A percentile compares a stretch with the other conserved stretches of the same genome.
These are phyloP conservation scores for Apodospora peruviana DNA, from an alignment of 495 filamentous ascomycete genomes.

Conservation along the genomic window DNA sequence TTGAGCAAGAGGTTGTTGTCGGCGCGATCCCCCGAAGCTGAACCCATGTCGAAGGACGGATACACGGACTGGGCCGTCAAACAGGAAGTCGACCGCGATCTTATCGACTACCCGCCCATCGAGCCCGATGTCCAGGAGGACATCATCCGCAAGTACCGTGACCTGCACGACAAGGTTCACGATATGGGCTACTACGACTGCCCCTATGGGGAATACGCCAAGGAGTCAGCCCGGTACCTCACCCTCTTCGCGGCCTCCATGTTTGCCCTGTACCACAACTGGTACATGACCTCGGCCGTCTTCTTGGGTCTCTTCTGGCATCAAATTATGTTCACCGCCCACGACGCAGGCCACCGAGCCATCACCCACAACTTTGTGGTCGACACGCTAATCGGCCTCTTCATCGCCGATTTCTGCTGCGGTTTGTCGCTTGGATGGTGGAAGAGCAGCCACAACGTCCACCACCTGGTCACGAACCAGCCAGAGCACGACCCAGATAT, in stretches of 20 bases:
- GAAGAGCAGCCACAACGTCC: conserved; percentile 50
- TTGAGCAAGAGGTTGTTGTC: neutral
- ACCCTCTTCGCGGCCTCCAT: conserved; percentile 32
- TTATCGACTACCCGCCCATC: conserved; percentile 35
- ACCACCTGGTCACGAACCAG: conserved; percentile 46
- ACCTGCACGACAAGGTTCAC: conserved; percentile 34
- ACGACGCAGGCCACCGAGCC: conserved; percentile 46
- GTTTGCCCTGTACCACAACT: conserved; percentile 25
- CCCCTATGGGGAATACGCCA: conserved; percentile 37
- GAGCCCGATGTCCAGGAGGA: conserved; percentile 34
- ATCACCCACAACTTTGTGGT: conserved; percentile 42
- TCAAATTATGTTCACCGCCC: conserved; percentile 49
- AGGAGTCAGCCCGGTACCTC: conserved; percentile 37
- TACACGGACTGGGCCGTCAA: conserved; percentile 26
- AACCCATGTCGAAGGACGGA: neutral
- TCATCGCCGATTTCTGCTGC: conserved; percentile 44
- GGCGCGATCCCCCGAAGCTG: neutral
- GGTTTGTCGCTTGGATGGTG: conserved; percentile 48
- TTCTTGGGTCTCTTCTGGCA: conserved; percentile 48
- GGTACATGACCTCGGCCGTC: conserved; percentile 41
- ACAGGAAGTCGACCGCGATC: conserved; percentile 30
- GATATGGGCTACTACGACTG: conserved; percentile 39
- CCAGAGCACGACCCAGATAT: conserved; percentile 50
- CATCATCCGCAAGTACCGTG: conserved; percentile 38
- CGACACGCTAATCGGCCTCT: conserved; percentile 44